phyloP scores from a whole-genome alignment of 108 stramenopile species.

The Nitzschia sp. region DNA sequence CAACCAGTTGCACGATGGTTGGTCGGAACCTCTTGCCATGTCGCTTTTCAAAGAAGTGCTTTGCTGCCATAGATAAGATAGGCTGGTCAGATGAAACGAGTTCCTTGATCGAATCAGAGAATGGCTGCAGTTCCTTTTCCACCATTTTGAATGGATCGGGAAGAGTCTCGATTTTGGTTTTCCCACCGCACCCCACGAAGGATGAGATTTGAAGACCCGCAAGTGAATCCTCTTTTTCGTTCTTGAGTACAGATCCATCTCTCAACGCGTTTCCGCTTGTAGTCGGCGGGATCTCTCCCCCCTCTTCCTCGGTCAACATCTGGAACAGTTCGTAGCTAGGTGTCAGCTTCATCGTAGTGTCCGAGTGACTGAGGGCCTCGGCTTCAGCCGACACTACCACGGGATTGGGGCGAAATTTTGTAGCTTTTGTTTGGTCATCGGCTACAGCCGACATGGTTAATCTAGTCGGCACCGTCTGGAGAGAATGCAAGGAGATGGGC shows the following conservation, averaged over 20 bases:
- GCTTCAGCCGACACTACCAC: constrained; percentile 83
- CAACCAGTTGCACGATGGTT: constrained; percentile 92
- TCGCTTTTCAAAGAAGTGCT: constrained; percentile 96
- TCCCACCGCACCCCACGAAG: constrained; percentile 60
- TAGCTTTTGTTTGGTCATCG: constrained; percentile 9
- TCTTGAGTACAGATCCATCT: constrained; percentile 54
- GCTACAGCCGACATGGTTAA: constrained; percentile 40
- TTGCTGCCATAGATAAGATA: constrained; percentile 95
- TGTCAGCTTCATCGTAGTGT: constrained; percentile 84
- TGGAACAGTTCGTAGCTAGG: constrained; percentile 87
- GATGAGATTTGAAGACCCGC: constrained; percentile 54
- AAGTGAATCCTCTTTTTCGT: constrained; percentile 54
- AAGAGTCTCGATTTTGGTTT: constrained; percentile 61
- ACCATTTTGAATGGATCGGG: constrained; percentile 90
- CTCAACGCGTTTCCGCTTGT: constrained; percentile 73
- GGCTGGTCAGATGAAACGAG: constrained; percentile 97
- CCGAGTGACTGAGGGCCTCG: constrained; percentile 80
- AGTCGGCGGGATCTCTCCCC: constrained; percentile 55
- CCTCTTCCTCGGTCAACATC: constrained; percentile 71
- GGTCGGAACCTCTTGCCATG: constrained; percentile 97
- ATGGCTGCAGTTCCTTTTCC: constrained; percentile 91
- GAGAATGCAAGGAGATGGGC: neutral
- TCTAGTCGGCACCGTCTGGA: constrained; percentile 5
- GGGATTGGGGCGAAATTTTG: constrained; percentile 55
- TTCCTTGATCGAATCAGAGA: constrained; percentile 94